Evolutionary conservation across 495 filamentous ascomycete genomes (phyloP), one percentile per base, ranked within the genome.

Genomic region (Astrocystis sublimbata): DNA sequence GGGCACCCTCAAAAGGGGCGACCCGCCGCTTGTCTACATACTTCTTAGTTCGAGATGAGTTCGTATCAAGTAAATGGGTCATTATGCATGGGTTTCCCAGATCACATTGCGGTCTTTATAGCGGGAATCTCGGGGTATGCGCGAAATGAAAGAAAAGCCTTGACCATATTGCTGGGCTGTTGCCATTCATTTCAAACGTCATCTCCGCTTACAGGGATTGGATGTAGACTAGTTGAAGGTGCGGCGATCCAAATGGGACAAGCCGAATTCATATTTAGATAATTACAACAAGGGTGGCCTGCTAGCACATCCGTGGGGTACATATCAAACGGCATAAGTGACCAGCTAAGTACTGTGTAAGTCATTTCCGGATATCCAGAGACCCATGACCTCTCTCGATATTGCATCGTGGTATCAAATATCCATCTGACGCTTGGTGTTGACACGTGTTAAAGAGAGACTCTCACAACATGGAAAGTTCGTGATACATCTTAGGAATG

Each of bases 151-250:
- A 33, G 15, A 4, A 28, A 57, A 17, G n/a, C 28, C 8, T 45
- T 12, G 54, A 57, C 54, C 54, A 9, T 38, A 40, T 57, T 21
- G 26, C 40, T 35, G 54, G 54, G 54, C 23, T 57, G 38, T 40
- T 57, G 54, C 28, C 43, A 57, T 57, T 57, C 45, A 13, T 40
- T 24, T 57, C 54, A 57, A 57, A 57, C 38, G 54, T 9, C 21
- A 45, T 45, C 24, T n/a, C 54, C 54, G 45, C 54, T 45, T 43
- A 33, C 54, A 57, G n/a, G 54, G 54, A 28, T 17, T 12, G 23
- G 6, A 13, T 15, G 8, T 49, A 23, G 6, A 23, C 21, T 45
- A 24, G 21, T 26, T 45, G 41, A 21, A 23, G 15, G 21, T 38
- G 15, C 13, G 54, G 54, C 26, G 40, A 57, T 57, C 54, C 54